Evolutionary conservation across 768 basidiomycete species (phyloP).

Genomic region (Piloderma croceum): DNA sequence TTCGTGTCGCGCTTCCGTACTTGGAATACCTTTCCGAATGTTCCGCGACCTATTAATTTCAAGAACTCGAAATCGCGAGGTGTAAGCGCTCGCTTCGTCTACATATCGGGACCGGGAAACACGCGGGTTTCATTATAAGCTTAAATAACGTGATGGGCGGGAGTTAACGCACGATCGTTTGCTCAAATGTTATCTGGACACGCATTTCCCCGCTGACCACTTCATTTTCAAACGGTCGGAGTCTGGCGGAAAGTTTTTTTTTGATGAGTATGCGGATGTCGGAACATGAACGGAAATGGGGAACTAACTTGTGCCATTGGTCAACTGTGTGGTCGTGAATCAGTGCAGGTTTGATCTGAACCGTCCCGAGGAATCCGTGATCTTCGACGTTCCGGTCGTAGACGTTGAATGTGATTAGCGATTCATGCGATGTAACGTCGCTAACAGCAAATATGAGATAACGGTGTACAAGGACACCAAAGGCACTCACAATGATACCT

Average conservation of each 20-base stretch:
- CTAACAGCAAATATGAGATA: conserved; percentile 39
- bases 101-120: conserved; percentile 8
- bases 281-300: conserved; percentile 10
- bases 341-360: conserved; percentile 87
- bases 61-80: conserved; percentile 98
- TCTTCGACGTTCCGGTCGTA: conserved; percentile 84
- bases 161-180: conserved; percentile 65
- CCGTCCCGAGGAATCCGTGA: conserved; percentile 84
- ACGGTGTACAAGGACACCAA: conserved; percentile 4
- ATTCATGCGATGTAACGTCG: conserved; percentile 89
- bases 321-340: conserved; percentile 94
- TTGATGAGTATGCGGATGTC: conserved; percentile 12
- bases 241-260: conserved; percentile 36
- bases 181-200: conserved; percentile 90
- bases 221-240: conserved; percentile 73
- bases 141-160: conserved; percentile 14
- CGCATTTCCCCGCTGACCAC: conserved; percentile 88
- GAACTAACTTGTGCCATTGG: conserved; percentile 90
- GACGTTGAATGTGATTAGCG: conserved; percentile 79
- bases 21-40: conserved; percentile 98
- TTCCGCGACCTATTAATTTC: conserved; percentile 96
- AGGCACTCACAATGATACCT: conserved; percentile 89
- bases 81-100: conserved; percentile 84
- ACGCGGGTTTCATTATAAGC: conserved; percentile 3
- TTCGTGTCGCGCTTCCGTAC: conserved; percentile 97